phyloP scores from a whole-genome alignment of 306 rosid species.

The Fragaria nilgerrensis region DNA sequence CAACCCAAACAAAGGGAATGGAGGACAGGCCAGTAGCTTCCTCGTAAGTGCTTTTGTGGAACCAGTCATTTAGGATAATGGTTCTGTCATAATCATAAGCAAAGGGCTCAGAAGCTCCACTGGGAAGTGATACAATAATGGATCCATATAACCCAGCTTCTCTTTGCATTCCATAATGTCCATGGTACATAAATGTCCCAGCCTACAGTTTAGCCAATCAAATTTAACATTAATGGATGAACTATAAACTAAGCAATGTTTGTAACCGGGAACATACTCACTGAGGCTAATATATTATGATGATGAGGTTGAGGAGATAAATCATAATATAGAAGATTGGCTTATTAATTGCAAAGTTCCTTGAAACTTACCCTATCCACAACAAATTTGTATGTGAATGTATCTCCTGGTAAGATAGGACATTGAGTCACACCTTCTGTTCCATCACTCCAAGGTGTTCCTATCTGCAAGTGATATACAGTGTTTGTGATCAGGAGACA shows the following conservation, averaged over 20 bases:
- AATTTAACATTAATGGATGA: neutral
- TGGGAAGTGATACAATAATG: constrained; percentile 52
- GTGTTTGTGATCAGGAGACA: neutral
- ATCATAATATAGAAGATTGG: neutral
- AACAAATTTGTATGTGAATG: constrained; percentile 63
- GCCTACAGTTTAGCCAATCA: constrained; percentile 39
- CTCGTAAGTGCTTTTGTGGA: constrained; percentile 59
- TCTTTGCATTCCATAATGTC: constrained; percentile 96
- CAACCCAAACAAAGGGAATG: constrained; percentile 55
- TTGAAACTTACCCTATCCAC: constrained; percentile 71
- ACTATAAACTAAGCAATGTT: neutral
- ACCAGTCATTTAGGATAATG: constrained; percentile 81
- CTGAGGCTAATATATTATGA: neutral
- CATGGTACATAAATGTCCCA: constrained; percentile 78
- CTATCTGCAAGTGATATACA: constrained; percentile 40
- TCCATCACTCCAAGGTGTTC: constrained; percentile 96
- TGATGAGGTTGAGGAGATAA: neutral
- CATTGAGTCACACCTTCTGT: constrained; percentile 91
- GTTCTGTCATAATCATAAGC: constrained; percentile 66
- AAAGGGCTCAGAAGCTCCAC: constrained; percentile 64
- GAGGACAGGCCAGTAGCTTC: constrained; percentile 71
- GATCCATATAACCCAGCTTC: constrained; percentile 74
- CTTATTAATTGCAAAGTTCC: neutral
- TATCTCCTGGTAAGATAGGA: constrained; percentile 77
- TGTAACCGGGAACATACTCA: neutral